A percentile compares a stretch with the other conserved stretches of the same genome.
These are phyloP conservation scores for Curvularia eragrostidis DNA, from an alignment of 2,329 filamentous ascomycete species.

Conservation along the genomic window DNA sequence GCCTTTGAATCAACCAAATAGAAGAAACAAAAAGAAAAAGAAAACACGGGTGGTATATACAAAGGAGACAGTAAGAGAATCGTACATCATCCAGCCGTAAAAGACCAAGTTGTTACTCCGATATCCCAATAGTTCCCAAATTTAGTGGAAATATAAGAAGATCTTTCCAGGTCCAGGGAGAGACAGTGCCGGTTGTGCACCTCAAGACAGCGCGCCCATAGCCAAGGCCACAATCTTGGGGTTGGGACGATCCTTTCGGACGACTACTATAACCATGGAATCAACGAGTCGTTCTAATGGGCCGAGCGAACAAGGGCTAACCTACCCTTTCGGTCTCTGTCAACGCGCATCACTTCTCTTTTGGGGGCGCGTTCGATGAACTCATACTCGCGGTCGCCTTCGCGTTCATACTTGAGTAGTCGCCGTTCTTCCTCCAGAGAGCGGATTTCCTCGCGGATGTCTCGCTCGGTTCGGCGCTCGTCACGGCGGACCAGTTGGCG, in stretches of 20 bases:
- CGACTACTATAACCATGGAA: conserved; percentile 39
- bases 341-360: conserved; percentile 70
- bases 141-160: not conserved
- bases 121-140: not conserved
- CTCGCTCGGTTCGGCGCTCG: conserved; percentile 58
- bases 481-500: conserved; percentile 30
- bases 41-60: not conserved
- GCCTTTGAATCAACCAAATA: not conserved
- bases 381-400: conserved; percentile 64
- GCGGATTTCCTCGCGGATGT: conserved; percentile 75
- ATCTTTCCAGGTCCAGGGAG: not conserved
- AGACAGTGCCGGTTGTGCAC: not conserved
- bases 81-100: not conserved
- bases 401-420: conserved; percentile 64
- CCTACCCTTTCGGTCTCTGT: conserved; percentile 96
- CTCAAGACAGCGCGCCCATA: conserved; percentile 17
- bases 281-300: conserved; percentile 55
- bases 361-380: conserved; percentile 62
- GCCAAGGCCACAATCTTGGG: conserved; percentile 51
- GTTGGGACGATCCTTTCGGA: conserved; percentile 47
- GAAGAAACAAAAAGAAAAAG: conserved; percentile 4
- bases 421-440: conserved; percentile 71
- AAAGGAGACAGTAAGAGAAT: conserved; percentile 2
- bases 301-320: conserved; percentile 83
- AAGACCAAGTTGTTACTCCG: not conserved